Conservation (phyloP, 2,329 filamentous ascomycete species). For the Periconia sp. region DNA sequence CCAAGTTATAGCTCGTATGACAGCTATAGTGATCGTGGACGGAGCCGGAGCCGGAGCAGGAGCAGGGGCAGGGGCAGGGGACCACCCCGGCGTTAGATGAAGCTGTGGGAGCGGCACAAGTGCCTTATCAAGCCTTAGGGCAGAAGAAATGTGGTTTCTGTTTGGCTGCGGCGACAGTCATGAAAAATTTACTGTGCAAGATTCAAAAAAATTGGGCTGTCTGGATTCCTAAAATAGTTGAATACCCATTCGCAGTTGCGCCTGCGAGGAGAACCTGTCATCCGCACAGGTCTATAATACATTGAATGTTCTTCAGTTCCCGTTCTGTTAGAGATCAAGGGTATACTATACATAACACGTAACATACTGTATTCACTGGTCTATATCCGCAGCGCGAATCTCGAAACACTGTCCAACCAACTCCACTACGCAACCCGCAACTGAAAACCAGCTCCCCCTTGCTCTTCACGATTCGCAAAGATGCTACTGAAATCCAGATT, state of each 20-base stretch:
- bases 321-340: no score
- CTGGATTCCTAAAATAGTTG: not conserved
- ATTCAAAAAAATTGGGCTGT: no score
- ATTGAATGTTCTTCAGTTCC: no score
- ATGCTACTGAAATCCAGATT: slow-evolving; percentile 53
- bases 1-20: slow-evolving; percentile 66
- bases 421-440: slow-evolving; percentile 31
- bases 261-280: no score
- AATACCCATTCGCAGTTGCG: not conserved
- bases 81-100: slow-evolving; percentile 22
- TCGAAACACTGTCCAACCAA: not conserved
- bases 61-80: slow-evolving; percentile 40
- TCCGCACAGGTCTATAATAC: no score
- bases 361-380: not conserved
- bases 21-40: slow-evolving; percentile 52
- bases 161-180: not conserved
- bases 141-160: not conserved
- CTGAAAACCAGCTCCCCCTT: slow-evolving; percentile 52
- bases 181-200: not conserved
- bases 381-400: not conserved
- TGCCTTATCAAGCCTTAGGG: not conserved
- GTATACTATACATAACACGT: no score
- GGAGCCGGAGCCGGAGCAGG: slow-evolving; percentile 51
- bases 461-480: slow-evolving; percentile 52
- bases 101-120: not conserved